Evolutionary conservation across 2,329 filamentous ascomycete species (phyloP).

Genomic region (Sporothrix inflata): DNA sequence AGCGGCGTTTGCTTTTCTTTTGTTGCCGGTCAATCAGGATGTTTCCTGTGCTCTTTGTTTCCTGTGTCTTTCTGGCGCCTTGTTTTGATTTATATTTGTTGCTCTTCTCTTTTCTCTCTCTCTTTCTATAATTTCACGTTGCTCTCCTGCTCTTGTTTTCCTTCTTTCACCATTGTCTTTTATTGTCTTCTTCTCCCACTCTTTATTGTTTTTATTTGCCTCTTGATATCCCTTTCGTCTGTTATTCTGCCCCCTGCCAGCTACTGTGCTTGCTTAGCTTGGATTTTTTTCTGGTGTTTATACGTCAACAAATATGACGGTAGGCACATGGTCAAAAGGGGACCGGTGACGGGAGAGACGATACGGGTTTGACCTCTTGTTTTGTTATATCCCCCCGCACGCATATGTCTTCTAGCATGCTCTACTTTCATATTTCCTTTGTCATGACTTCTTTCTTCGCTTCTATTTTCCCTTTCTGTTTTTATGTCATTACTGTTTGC

Average conservation of each 20-base stretch:
- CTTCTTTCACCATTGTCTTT: neutral
- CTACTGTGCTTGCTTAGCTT: neutral
- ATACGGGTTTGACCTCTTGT: neutral
- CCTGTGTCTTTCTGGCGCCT: neutral
- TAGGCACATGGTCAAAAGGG: slow-evolving; percentile 1
- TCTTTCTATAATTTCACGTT: neutral
- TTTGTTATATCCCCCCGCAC: neutral
- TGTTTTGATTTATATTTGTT: neutral
- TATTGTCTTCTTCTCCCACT: neutral
- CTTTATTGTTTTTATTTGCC: neutral
- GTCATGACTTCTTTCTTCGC: neutral
- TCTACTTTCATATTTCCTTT: neutral
- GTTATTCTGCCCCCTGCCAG: neutral
- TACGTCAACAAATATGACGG: neutral
- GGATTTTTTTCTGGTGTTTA: neutral
- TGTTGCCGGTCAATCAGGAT: slow-evolving; percentile 13
- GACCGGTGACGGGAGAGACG: neutral
- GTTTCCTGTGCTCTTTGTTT: slow-evolving; percentile 1
- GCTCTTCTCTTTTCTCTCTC: neutral
- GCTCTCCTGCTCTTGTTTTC: neutral
- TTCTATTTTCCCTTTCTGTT: neutral
- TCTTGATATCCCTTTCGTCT: slow-evolving; percentile 13
- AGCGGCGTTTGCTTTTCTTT: slow-evolving; percentile 24
- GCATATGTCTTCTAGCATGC: slow-evolving; percentile 2
- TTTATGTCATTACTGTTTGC: neutral